Percentiles rank a stretch among this genome's conserved stretches.
These are phyloP conservation scores for Aureococcus anophagefferens DNA, from an alignment of 108 stramenopile genomes.

Conservation along the genomic window DNA sequence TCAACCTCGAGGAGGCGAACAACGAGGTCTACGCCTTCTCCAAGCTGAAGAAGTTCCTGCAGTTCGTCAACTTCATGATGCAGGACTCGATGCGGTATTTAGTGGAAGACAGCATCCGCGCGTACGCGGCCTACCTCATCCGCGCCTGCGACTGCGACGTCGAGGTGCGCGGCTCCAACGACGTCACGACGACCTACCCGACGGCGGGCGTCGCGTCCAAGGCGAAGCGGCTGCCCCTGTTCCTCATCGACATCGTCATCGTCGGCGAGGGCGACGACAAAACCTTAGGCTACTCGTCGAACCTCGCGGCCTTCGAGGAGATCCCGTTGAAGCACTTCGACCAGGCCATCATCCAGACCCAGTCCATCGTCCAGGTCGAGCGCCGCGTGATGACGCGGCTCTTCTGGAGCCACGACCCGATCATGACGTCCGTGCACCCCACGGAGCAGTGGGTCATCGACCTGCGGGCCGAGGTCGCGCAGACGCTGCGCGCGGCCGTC, in stretches of 20 bases:
- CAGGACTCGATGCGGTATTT: constrained; percentile 19
- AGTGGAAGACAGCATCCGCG: constrained; percentile 7
- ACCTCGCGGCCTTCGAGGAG: background rate
- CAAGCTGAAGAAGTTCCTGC: constrained; percentile 19
- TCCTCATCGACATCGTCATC: constrained; percentile 1
- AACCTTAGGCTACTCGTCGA: constrained; percentile 2
- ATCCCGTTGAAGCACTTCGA: constrained; percentile 15
- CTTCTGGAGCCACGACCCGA: constrained; percentile 36
- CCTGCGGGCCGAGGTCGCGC: constrained; percentile 7
- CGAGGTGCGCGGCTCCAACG: background rate
- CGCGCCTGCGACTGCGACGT: constrained; percentile 29
- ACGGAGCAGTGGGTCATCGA: constrained; percentile 33
- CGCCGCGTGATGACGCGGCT: constrained; percentile 47
- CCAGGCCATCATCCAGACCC: constrained; percentile 9
- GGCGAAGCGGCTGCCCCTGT: background rate
- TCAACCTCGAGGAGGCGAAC: constrained; percentile 23
- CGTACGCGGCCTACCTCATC: constrained; percentile 24
- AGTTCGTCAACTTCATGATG: constrained; percentile 30
- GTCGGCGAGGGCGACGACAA: background rate
- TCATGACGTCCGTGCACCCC: constrained; percentile 23
- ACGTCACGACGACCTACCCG: background rate
- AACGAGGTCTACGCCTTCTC: too few relatives aligned
- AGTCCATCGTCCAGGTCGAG: constrained; percentile 37
- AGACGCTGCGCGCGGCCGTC: constrained; percentile 11
- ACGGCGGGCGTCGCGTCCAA: too few relatives aligned